Base-by-base conservation (phyloP, 75 land plant genomes). In the Selaginella moellendorffii region DNA sequence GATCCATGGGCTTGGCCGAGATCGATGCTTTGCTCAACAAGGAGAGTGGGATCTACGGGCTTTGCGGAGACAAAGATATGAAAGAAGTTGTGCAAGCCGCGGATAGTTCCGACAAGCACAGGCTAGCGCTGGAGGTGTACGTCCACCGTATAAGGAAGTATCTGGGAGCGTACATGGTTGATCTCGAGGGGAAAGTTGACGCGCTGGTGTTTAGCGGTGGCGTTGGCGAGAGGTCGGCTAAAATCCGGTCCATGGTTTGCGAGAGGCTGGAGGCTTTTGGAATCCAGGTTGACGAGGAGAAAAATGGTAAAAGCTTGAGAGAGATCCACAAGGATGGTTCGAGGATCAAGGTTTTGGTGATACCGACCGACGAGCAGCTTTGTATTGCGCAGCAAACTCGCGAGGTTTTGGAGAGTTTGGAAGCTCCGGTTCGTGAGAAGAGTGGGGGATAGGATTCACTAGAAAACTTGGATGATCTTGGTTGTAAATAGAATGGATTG, bases 21-120 rank as follows among this genome's bases (percentile, higher is more conserved):
- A 61, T 73, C 8, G 65, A 53, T 29, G 42, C 46, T 24, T 24
- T 77, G 64, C 42, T 77, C 2, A 77, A 77, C 65, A 77, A 77
- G 30, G 67, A 77, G 31, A 77, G 79, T 73, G 79, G 79, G 20
- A 22, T 73, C 20, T 61, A 54, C 25, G 79, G 79, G 24, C 46
- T 77, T 30, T 77, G 76, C 53, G 79, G 79, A 26, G 79, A 77
- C 23, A 72, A 64, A 54, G 79, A 77, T 63, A 68, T 77, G 76
- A 63, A 71, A 46, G 36, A 29, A 9, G 71, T 77, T 9, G 30
- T 76, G 30, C 71, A 77, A 27, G 77, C 71, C 9, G 72, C 62
- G 5, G 59, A 65, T 31, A 63, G 63, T 8, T 76, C 76, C 21
- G 68, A 76, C 54, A 65, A 74, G 27, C 79, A 77, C 54, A 68